These are phyloP conservation scores for Colletotrichum falcatum DNA, from an alignment of 2,329 filamentous ascomycete species.

Conservation along the genomic window DNA sequence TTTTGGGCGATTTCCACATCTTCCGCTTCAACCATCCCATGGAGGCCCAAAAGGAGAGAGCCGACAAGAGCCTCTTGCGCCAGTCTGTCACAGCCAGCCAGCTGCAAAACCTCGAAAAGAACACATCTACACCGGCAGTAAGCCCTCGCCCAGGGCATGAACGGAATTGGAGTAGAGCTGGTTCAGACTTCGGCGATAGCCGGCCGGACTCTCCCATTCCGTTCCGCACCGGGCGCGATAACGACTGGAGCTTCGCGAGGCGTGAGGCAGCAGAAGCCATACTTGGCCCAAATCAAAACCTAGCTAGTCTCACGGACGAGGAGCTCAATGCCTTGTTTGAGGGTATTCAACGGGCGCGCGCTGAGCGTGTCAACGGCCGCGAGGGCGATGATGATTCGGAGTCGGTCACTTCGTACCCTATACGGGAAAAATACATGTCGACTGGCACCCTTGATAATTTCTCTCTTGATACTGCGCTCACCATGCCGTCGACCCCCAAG, in stretches of 20 bases:
- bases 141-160: slow-evolving; percentile 76
- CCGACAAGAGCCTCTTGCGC: slow-evolving; percentile 86
- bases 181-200: slow-evolving; percentile 83
- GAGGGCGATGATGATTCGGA: slow-evolving; percentile 92
- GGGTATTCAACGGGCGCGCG: slow-evolving; percentile 89
- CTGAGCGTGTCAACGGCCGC: slow-evolving; percentile 76
- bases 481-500: slow-evolving; percentile 92
- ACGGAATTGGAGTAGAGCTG: slow-evolving; percentile 80
- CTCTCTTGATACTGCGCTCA: slow-evolving; percentile 92
- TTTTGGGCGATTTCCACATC: slow-evolving; percentile 97
- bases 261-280: slow-evolving; percentile 93
- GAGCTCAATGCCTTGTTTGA: slow-evolving; percentile 95
- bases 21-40: slow-evolving; percentile 98
- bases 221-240: slow-evolving; percentile 78
- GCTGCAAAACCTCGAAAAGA: slow-evolving; percentile 67
- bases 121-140: slow-evolving; percentile 71
- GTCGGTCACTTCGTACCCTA: slow-evolving; percentile 86
- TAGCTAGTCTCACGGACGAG: slow-evolving; percentile 90
- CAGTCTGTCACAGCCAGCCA: slow-evolving; percentile 80
- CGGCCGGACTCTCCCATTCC: slow-evolving; percentile 84
- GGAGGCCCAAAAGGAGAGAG: slow-evolving; percentile 92
- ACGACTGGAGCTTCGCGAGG: slow-evolving; percentile 94
- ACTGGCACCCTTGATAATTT: slow-evolving; percentile 96
- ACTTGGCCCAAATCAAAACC: slow-evolving; percentile 90
- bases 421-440: slow-evolving; percentile 95